These are phyloP conservation scores for Neoascochyta sp. DNA, from an alignment of 2,329 filamentous ascomycete genomes.

Conservation along the genomic window DNA sequence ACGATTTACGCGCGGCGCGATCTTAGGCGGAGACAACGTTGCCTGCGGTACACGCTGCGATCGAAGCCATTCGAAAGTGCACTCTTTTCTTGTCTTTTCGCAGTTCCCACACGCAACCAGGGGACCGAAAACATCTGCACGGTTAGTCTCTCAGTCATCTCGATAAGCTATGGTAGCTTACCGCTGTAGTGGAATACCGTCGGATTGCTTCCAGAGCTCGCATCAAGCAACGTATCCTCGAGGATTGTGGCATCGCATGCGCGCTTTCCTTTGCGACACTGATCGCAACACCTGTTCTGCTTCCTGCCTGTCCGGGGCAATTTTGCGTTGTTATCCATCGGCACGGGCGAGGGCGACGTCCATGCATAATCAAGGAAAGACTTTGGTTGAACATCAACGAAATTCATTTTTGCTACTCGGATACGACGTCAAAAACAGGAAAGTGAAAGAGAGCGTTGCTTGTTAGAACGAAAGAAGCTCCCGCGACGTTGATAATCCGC, in stretches of 20 bases:
- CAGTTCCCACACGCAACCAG: constrained; percentile 43
- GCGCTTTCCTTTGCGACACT: constrained; percentile 46
- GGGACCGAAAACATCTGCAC: constrained; percentile 33
- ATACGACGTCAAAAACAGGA: constrained; percentile 26
- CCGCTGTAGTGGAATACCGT: constrained; percentile 37
- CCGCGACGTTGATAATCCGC: constrained; percentile 15
- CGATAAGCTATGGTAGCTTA: constrained; percentile 12
- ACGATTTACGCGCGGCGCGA: constrained; percentile 25
- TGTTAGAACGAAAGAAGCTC: constrained; percentile 9
- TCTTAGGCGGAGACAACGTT: constrained; percentile 15
- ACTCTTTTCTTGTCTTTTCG: constrained; percentile 44
- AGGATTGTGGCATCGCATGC: constrained; percentile 44
- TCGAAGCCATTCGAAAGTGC: constrained; percentile 46
- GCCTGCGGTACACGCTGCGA: constrained; percentile 33
- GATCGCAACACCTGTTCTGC: constrained; percentile 47
- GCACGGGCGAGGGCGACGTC: constrained; percentile 29
- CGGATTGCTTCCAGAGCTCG: constrained; percentile 17
- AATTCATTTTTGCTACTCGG: constrained; percentile 32
- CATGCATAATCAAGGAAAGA: constrained; percentile 38
- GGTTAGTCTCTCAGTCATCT: constrained; percentile 13
- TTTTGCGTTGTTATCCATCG: constrained; percentile 19
- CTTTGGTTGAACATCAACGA: constrained; percentile 35
- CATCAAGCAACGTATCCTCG: constrained; percentile 32
- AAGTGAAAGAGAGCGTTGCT: constrained; percentile 18
- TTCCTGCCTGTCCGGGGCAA: constrained; percentile 36